Base-by-base conservation (phyloP, 305 asterid genomes). In the Stenogyne calaminthoides region DNA sequence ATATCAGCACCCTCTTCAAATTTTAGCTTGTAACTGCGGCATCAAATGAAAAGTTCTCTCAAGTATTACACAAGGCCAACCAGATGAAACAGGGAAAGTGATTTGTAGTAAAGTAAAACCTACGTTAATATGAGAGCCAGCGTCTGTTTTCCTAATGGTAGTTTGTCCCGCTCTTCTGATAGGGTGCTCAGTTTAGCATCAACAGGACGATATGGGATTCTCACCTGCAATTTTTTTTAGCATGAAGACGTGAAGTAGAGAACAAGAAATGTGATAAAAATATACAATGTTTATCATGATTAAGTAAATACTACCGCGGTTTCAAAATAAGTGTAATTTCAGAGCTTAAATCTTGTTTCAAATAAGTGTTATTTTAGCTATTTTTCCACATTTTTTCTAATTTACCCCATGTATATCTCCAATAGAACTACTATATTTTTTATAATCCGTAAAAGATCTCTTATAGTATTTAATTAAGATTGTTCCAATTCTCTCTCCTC, bases 131-230 rank as follows among this genome's bases (percentile, higher is more conserved):
- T 73, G 73, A 95, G 86, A 37, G 98, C 96, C 76, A 92, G 70
- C 61, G 80, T 95, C 83, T 88, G 96, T 82, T 95, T 88, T 78
- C 98, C 98, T 20, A 96, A 92, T n/a, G 99, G 97, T 63, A 95
- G 83, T 85, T 80, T 89, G 90, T 95, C 99, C 79, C 99, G 82
- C 51, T 88, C 95, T 8, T 89, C 88, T 70, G 95, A 85, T 49
- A 95, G 98, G 0, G 97, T 87, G 76, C 82, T 84, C 84, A 92
- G 80, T 81, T 95, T 92, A 68, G 96, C 78, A 83, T 91, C 96
- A 77, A 84, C 73, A 52, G 99, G 99, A 69, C 98, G 90, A 82
- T 89, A 89, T 60, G 97, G 93, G 56, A 86, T 82, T 87, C 98
- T 85, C 56, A 92, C 83, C 99, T 95, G 94, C 82, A 86, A 76